These are phyloP conservation scores for Hirsutella rhossiliensis DNA, from an alignment of 2,329 filamentous ascomycete species.

Conservation along the genomic window DNA sequence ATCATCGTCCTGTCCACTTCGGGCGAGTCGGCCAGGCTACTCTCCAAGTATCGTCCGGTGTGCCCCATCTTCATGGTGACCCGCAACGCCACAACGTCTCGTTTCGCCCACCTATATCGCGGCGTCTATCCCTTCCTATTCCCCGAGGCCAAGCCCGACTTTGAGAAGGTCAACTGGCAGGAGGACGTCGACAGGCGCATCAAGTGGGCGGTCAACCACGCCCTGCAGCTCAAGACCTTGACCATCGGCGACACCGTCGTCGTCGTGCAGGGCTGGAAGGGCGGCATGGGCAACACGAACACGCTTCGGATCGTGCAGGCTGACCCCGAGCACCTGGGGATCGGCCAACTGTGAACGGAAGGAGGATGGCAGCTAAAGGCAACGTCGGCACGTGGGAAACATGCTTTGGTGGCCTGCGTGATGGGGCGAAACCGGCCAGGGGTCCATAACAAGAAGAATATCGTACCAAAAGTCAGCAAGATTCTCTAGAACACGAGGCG, in stretches of 20 bases:
- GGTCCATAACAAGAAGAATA: no score
- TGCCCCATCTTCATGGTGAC: constrained; percentile 99
- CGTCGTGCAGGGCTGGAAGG: constrained; percentile 84
- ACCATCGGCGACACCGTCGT: constrained; percentile 62
- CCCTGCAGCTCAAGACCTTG: constrained; percentile 69
- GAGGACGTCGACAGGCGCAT: constrained; percentile 96
- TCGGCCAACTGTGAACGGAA: constrained; percentile 28
- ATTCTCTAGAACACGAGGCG: no score
- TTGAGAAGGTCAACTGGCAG: constrained; percentile 88
- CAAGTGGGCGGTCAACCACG: constrained; percentile 89
- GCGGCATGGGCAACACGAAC: constrained; percentile 86
- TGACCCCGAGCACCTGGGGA: constrained; percentile 44
- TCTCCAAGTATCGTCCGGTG: constrained; percentile 97
- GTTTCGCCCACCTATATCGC: constrained; percentile 92
- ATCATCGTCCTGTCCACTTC: constrained; percentile 95
- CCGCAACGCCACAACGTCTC: constrained; percentile 67
- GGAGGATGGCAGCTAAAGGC: background rate
- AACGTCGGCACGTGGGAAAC: background rate
- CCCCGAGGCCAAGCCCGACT: constrained; percentile 88
- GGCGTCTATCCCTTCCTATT: constrained; percentile 98
- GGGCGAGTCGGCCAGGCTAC: constrained; percentile 83
- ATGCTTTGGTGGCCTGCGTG: no score
- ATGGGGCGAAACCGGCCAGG: no score
- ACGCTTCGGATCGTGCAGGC: constrained; percentile 56
- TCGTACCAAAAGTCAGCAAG: no score